These are phyloP conservation scores for Diaporthe eres DNA, from an alignment of 2,329 filamentous ascomycete genomes.

Conservation along the genomic window DNA sequence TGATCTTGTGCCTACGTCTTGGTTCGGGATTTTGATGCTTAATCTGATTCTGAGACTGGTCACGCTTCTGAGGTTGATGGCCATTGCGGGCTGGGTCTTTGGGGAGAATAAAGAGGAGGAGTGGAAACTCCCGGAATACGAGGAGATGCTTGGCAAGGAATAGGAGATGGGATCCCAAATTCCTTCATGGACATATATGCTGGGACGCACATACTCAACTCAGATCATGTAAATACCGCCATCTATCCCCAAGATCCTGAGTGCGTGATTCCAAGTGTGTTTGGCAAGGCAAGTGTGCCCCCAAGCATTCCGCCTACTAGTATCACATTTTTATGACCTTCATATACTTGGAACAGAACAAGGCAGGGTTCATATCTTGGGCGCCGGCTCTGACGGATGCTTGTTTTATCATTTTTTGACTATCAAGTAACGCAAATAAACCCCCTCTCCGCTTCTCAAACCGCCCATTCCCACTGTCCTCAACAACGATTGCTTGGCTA, in stretches of 20 bases:
- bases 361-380: no score
- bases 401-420: no score
- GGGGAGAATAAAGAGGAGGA: neutral
- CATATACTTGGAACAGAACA: no score
- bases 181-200: no score
- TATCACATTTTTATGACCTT: no score
- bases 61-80: neutral
- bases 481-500: no score
- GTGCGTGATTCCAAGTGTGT: no score
- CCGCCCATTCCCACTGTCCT: neutral
- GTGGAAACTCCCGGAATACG: conserved; percentile 6
- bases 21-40: neutral
- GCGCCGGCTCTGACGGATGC: no score
- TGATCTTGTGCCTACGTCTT: neutral
- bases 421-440: no score
- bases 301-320: no score
- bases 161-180: neutral
- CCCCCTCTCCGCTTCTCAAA: neutral
- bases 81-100: neutral
- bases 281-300: no score
- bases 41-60: neutral
- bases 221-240: neutral
- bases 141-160: neutral
- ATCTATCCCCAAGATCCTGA: no score
- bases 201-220: neutral